A percentile compares a stretch with the other conserved stretches of the same genome.
These are phyloP conservation scores for Oryza brachyantha DNA, from an alignment of 176 grass and related monocot species.

Conservation along the genomic window DNA sequence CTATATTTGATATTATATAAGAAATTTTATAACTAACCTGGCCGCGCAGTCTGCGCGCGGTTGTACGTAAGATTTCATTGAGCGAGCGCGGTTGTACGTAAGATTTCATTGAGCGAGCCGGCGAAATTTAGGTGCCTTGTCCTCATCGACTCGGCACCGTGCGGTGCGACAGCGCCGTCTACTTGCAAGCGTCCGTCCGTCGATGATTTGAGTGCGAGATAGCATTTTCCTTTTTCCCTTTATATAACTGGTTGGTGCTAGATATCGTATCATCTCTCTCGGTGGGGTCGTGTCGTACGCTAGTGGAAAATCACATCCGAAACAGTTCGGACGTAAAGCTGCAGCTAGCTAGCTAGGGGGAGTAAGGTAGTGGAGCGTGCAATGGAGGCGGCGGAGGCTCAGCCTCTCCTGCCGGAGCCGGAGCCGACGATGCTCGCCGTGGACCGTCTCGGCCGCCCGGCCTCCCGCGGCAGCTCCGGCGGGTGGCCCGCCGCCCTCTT, in stretches of 20 bases:
- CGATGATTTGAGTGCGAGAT: not conserved
- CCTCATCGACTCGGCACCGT: not conserved
- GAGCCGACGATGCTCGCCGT: constrained; percentile 16
- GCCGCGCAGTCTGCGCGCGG: too few species aligned
- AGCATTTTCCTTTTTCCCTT: not conserved
- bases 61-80: too few species aligned
- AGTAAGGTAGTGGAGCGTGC: not conserved
- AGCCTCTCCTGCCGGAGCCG: constrained; percentile 14
- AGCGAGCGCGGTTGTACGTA: too few species aligned
- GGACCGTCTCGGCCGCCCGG: constrained; percentile 36
- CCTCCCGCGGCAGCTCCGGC: constrained; percentile 29
- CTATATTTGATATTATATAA: too few species aligned
- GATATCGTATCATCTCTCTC: not conserved
- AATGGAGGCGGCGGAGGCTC: constrained; percentile 19
- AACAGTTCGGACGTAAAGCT: not conserved
- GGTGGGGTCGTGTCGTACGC: not conserved
- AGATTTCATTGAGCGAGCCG: too few species aligned
- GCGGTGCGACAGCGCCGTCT: not conserved
- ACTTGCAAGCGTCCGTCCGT: not conserved
- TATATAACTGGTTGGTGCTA: not conserved
- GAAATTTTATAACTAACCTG: too few species aligned
- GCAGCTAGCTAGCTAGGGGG: not conserved
- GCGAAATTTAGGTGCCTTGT: not conserved
- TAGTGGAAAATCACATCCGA: too few species aligned
- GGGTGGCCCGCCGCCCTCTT: constrained; percentile 53